Percentiles rank a stretch among this genome's conserved stretches.
Conservation (phyloP, 2,329 filamentous ascomycete species). For the Rosellinia necatrix region DNA sequence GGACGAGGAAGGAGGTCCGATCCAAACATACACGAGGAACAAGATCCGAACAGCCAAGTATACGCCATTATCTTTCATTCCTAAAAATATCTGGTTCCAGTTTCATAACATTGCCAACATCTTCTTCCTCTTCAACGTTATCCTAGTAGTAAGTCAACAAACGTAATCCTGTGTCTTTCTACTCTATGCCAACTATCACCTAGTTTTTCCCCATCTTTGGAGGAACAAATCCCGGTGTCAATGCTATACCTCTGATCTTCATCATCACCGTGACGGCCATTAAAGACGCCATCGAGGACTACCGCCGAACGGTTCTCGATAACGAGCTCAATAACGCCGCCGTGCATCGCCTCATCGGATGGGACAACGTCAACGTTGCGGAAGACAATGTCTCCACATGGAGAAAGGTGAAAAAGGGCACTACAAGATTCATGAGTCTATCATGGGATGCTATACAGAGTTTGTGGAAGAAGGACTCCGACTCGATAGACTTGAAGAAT, state of each 20-base stretch:
- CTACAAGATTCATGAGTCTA: slow-evolving; percentile 62
- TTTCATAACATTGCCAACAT: slow-evolving; percentile 99
- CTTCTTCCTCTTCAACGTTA: slow-evolving; percentile 96
- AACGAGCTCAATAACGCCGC: slow-evolving; percentile 95
- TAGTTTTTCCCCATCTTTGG: slow-evolving; percentile 98
- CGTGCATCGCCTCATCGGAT: slow-evolving; percentile 85
- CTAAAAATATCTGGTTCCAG: slow-evolving; percentile 96
- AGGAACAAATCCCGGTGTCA: slow-evolving; percentile 84
- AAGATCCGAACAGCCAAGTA: slow-evolving; percentile 99
- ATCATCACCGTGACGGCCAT: slow-evolving; percentile 87
- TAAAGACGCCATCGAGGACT: slow-evolving; percentile 96
- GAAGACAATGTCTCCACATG: slow-evolving; percentile 85
- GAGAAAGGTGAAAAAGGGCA: slow-evolving; percentile 90
- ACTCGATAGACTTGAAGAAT: slow-evolving; percentile 56
- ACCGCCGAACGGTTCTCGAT: slow-evolving; percentile 86
- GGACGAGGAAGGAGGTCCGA: slow-evolving; percentile 80
- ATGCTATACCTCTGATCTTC: slow-evolving; percentile 88
- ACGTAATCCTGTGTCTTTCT: neutral
- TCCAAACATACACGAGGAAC: slow-evolving; percentile 77
- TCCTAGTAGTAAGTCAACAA: slow-evolving; percentile 77
- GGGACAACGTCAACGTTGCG: slow-evolving; percentile 90
- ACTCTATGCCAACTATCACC: slow-evolving; percentile 12
- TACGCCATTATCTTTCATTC: slow-evolving; percentile 90
- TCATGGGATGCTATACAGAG: slow-evolving; percentile 55
- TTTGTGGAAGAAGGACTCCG: slow-evolving; percentile 54